A percentile compares a stretch with the other conserved stretches of the same genome.
Conservation (phyloP, 352 stramenopile species). For the Phytophthora constricta region DNA sequence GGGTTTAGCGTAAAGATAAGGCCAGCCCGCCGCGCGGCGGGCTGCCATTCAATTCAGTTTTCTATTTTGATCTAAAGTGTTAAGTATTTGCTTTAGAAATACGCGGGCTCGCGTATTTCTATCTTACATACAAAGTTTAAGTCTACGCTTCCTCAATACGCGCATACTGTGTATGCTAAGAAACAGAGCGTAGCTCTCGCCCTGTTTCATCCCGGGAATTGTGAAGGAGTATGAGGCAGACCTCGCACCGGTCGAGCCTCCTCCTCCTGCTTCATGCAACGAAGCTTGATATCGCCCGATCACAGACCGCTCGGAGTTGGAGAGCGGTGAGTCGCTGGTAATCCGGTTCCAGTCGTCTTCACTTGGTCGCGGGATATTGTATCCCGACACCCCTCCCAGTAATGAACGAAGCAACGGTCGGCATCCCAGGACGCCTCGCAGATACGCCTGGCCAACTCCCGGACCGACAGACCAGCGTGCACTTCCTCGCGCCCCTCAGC, state of each 20-base stretch:
- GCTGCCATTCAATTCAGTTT: too few relatives aligned
- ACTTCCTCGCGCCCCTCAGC: neutral
- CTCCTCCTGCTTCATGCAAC: conserved; percentile 1
- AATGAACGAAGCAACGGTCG: neutral
- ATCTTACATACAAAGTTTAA: too few relatives aligned
- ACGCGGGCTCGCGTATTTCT: too few relatives aligned
- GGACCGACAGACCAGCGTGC: neutral
- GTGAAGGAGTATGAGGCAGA: conserved; percentile 7
- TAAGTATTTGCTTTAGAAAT: too few relatives aligned
- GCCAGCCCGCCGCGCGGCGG: too few relatives aligned
- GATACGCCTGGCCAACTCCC: neutral
- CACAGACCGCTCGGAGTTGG: neutral
- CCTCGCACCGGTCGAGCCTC: neutral
- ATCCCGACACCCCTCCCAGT: neutral
- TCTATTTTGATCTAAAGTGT: too few relatives aligned
- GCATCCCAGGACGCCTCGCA: neutral
- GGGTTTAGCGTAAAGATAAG: too few relatives aligned
- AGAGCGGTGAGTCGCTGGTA: neutral
- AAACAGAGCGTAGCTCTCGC: too few relatives aligned
- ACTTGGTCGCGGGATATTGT: neutral
- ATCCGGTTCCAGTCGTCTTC: neutral
- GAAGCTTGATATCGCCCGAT: neutral
- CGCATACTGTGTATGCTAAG: too few relatives aligned
- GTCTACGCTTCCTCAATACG: too few relatives aligned
- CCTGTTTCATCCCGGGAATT: too few relatives aligned